Percentiles rank a stretch among this genome's conserved stretches.
Conservation (phyloP, 441 rosid genomes). For the Corymbia calophylla region DNA sequence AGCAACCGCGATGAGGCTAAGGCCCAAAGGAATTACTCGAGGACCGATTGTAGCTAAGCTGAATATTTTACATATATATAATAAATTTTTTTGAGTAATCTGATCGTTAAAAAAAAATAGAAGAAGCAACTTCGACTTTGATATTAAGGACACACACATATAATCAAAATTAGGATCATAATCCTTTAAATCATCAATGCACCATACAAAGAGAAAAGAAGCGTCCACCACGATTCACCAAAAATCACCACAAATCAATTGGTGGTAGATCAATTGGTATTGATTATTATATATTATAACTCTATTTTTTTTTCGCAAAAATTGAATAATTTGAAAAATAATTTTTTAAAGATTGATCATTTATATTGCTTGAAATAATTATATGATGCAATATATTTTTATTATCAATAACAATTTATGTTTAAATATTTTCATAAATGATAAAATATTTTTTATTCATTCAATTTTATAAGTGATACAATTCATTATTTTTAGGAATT, state of each 20-base stretch:
- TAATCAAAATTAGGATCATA: neutral
- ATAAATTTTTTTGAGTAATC: neutral
- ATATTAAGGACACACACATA: neutral
- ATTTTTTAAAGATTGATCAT: no score
- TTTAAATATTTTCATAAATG: no score
- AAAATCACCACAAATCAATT: neutral
- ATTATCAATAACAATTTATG: no score
- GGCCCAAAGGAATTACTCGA: neutral
- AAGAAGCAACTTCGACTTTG: neutral
- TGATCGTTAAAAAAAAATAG: neutral
- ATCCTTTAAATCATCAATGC: neutral
- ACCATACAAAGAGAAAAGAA: neutral
- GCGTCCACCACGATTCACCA: neutral
- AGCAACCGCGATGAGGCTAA: neutral
- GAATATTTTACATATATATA: neutral
- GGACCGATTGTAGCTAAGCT: neutral
- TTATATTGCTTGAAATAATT: neutral
- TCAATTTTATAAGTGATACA: no score
- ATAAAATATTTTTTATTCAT: no score
- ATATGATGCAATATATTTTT: no score
- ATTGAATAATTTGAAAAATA: no score
- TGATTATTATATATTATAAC: neutral
- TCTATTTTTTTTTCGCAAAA: rapidly evolving
- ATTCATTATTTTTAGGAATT: no score
- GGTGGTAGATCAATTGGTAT: neutral